Evolutionary conservation across 169 alveolate species (phyloP).

Genomic region (Plasmodium billcollinsi): DNA sequence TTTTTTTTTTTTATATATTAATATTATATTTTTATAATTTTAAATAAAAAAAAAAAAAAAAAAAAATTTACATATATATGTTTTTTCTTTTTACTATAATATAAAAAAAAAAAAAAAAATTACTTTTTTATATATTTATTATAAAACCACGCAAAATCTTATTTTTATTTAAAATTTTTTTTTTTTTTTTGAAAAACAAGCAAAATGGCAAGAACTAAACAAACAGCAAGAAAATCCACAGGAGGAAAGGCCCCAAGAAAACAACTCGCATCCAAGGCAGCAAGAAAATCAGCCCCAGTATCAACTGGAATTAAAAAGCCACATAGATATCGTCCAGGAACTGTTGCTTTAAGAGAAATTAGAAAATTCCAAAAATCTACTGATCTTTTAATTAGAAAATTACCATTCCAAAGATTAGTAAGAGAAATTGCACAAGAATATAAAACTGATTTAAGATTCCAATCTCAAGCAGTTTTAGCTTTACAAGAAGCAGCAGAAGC

Average conservation of each 20-base stretch:
- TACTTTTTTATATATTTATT: constrained; percentile 1
- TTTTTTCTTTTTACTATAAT: too few relatives aligned
- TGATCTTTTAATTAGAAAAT: constrained; percentile 95
- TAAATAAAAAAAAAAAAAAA: too few relatives aligned
- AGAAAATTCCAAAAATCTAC: constrained; percentile 96
- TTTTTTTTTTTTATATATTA: too few relatives aligned
- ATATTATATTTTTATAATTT: too few relatives aligned
- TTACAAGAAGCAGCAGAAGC: constrained; percentile 99
- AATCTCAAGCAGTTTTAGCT: constrained; percentile 96
- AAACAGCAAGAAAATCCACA: constrained; percentile 98
- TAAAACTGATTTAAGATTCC: constrained; percentile 95
- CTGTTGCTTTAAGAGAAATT: constrained; percentile 98
- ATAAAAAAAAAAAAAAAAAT: neutral
- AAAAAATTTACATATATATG: too few relatives aligned
- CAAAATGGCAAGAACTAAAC: constrained; percentile 98
- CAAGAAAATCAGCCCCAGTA: constrained; percentile 98
- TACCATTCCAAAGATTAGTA: constrained; percentile 97
- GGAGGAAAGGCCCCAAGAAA: constrained; percentile 99
- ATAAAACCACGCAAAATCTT: neutral
- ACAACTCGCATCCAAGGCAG: constrained; percentile 98
- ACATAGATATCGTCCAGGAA: constrained; percentile 99
- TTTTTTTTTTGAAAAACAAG: neutral
- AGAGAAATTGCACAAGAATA: constrained; percentile 97
- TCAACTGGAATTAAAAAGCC: constrained; percentile 98
- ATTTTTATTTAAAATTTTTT: neutral